Evolutionary conservation across 2,329 filamentous ascomycete species (phyloP).

Genomic region (Chaetothyriales sp.): DNA sequence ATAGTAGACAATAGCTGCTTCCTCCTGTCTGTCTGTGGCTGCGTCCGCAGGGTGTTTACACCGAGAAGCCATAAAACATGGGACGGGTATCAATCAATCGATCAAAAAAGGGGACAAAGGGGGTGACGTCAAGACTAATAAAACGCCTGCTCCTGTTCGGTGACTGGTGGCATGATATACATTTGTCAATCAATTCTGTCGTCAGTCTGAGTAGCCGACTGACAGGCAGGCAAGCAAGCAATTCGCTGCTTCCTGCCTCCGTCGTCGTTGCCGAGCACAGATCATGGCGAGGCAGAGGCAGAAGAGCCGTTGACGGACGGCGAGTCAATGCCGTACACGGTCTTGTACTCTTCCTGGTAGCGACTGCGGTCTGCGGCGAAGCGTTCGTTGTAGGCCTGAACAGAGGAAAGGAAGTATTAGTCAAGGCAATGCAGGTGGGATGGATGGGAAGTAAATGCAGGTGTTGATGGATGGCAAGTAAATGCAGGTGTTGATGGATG

Average conservation of each 20-base stretch:
- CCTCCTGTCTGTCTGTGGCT: neutral
- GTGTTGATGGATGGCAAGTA: neutral
- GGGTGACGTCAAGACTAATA: neutral
- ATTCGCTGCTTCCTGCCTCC: too few relatives aligned
- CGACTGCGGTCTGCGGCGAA: conserved; percentile 21
- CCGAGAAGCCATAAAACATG: neutral
- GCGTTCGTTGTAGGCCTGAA: conserved; percentile 20
- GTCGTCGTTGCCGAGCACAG: too few relatives aligned
- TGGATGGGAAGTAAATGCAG: too few relatives aligned
- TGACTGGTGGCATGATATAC: neutral
- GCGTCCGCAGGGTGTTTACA: neutral
- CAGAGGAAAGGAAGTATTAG: conserved; percentile 1
- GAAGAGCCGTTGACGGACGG: neutral
- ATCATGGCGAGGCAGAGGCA: neutral
- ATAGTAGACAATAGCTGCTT: neutral
- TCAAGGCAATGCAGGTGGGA: neutral
- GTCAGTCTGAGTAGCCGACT: too few relatives aligned
- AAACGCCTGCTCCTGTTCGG: neutral
- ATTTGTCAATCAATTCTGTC: too few relatives aligned
- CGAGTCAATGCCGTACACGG: conserved; percentile 25
- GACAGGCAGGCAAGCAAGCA: too few relatives aligned
- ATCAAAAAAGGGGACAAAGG: neutral
- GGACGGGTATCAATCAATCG: neutral
- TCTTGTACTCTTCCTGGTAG: conserved; percentile 24
- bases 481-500: neutral